phyloP scores from a whole-genome alignment of 2,329 filamentous ascomycete species.

The Arthrobotrys sphaeroides region DNA sequence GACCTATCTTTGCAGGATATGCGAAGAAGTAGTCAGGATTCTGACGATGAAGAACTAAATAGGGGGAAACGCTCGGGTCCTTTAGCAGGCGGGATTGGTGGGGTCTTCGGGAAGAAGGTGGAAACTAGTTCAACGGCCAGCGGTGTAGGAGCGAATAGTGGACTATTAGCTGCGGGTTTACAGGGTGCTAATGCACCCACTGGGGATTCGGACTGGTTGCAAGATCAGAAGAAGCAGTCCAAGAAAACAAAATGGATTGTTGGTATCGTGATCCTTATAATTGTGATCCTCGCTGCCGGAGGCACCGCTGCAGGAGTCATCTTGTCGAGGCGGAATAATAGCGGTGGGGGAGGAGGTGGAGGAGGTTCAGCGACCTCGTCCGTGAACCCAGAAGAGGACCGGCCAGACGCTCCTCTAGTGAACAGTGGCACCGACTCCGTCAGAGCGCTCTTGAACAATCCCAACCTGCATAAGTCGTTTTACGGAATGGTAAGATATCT shows the following conservation, averaged over 20 bases:
- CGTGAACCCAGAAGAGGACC: conserved; percentile 53
- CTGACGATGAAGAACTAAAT: conserved; percentile 40
- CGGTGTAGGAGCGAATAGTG: conserved; percentile 40
- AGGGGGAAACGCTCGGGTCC: conserved; percentile 37
- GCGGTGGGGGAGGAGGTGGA: conserved; percentile 55
- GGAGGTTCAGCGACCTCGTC: conserved; percentile 56
- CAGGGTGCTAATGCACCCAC: not conserved
- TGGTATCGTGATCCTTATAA: conserved; percentile 70
- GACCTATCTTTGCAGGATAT: conserved; percentile 50
- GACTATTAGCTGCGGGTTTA: conserved; percentile 11
- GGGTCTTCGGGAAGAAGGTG: conserved; percentile 47
- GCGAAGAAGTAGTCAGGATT: conserved; percentile 50
- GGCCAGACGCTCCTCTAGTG: conserved; percentile 60
- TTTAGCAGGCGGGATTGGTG: conserved; percentile 36
- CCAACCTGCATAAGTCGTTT: conserved; percentile 87
- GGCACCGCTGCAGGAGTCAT: conserved; percentile 76
- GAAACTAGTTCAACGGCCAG: conserved; percentile 39
- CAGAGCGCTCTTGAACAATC: conserved; percentile 77
- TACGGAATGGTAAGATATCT: conserved; percentile 72
- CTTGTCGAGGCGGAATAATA: conserved; percentile 67
- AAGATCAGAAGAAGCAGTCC: conserved; percentile 69
- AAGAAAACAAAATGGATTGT: conserved; percentile 77
- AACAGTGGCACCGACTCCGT: conserved; percentile 70
- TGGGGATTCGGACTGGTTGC: conserved; percentile 67
- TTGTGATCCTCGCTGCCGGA: conserved; percentile 76